Percentiles rank a stretch among this genome's conserved stretches.
phyloP scores from a whole-genome alignment of 345 rosid genomes.

The Hevea brasiliensis region DNA sequence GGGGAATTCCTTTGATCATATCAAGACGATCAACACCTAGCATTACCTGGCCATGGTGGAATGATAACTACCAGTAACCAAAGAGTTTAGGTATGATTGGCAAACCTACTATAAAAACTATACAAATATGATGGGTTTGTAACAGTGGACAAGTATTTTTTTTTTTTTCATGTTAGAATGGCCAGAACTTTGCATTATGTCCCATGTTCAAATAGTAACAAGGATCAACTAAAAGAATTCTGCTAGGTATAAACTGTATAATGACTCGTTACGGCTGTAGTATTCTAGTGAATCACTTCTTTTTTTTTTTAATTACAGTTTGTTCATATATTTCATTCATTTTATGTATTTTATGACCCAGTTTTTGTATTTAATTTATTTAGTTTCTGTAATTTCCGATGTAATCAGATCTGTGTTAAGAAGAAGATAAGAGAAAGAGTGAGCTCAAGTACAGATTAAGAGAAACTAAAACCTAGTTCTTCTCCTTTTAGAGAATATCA shows the following conservation, averaged over 20 bases:
- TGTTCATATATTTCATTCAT: no score
- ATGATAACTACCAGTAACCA: slow-evolving; percentile 17
- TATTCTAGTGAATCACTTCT: no score
- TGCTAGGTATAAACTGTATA: no score
- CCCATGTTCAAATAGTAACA: not conserved
- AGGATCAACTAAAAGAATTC: not conserved
- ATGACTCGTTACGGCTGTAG: no score
- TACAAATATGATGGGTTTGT: not conserved
- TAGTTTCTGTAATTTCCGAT: not conserved
- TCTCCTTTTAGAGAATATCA: not conserved
- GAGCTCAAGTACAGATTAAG: not conserved
- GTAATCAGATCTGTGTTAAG: not conserved
- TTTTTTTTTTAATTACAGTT: no score
- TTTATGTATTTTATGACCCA: no score
- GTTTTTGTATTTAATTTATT: no score
- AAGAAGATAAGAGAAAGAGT: not conserved
- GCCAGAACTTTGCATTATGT: not conserved
- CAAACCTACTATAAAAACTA: not conserved
- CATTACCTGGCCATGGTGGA: slow-evolving; percentile 46
- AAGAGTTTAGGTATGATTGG: not conserved
- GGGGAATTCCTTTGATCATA: slow-evolving; percentile 68
- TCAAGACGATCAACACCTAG: slow-evolving; percentile 68
- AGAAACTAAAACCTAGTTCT: not conserved
- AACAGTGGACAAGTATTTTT: not conserved
- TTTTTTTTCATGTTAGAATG: not conserved